These are phyloP conservation scores for Calycina herbarum DNA, from an alignment of 2,329 filamentous ascomycete species.

Conservation along the genomic window DNA sequence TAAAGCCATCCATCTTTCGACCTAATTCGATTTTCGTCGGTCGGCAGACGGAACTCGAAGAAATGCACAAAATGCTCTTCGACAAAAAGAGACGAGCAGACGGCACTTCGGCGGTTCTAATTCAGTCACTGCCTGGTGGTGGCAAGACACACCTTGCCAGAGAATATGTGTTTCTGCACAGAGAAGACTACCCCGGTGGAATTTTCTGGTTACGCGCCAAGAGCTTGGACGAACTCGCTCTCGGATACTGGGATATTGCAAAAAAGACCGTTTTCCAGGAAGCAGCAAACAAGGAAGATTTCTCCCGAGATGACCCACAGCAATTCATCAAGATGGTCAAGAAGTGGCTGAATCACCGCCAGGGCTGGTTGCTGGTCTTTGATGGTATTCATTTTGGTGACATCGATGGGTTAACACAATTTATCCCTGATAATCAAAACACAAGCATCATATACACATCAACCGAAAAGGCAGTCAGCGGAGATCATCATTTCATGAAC, in stretches of 20 bases:
- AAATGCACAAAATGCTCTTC: conserved; percentile 59
- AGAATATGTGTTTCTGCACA: conserved; percentile 64
- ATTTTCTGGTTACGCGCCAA: conserved; percentile 71
- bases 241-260: conserved; percentile 67
- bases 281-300: conserved; percentile 37
- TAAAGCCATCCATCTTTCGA: conserved; percentile 57
- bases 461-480: conserved; percentile 56
- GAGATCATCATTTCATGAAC: conserved; percentile 59
- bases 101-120: conserved; percentile 62
- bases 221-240: conserved; percentile 56
- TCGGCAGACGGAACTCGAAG: conserved; percentile 56
- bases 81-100: conserved; percentile 54
- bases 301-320: conserved; percentile 36
- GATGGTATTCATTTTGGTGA: conserved; percentile 65
- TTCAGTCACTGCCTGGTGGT: conserved; percentile 64
- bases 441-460: conserved; percentile 70
- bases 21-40: conserved; percentile 65
- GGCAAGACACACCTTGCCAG: conserved; percentile 70
- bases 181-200: conserved; percentile 60
- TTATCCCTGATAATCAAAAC: conserved; percentile 63
- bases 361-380: conserved; percentile 67
- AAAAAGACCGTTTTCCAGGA: conserved; percentile 51
- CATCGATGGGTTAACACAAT: conserved; percentile 54
- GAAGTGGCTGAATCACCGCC: conserved; percentile 59
- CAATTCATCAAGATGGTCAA: conserved; percentile 58